These are phyloP conservation scores for Monosporascus ibericus DNA, from an alignment of 2,329 filamentous ascomycete genomes.

Conservation along the genomic window DNA sequence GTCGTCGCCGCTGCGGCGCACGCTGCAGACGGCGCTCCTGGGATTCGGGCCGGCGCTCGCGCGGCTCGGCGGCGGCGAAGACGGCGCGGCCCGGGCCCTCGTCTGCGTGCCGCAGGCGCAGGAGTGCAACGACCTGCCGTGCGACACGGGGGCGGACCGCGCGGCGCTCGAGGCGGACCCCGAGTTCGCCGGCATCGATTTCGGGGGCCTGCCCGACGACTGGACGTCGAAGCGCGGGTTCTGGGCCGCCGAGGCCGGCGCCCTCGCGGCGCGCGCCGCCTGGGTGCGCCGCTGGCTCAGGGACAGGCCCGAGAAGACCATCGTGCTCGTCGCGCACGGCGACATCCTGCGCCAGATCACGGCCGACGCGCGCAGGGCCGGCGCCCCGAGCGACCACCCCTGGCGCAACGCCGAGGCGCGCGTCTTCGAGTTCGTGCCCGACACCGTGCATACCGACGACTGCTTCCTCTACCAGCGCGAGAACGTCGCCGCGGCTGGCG, in stretches of 20 bases:
- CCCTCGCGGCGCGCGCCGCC: slow-evolving; percentile 16
- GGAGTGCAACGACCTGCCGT: slow-evolving; percentile 21
- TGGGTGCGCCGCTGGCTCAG: slow-evolving; percentile 20
- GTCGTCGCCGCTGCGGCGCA: slow-evolving; percentile 26
- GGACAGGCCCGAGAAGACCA: slow-evolving; percentile 18
- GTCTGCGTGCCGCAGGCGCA: slow-evolving; percentile 24
- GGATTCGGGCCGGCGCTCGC: slow-evolving; percentile 18
- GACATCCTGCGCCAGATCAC: slow-evolving; percentile 19
- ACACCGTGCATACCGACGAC: slow-evolving; percentile 14
- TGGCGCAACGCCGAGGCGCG: slow-evolving; percentile 19
- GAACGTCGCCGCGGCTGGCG: slow-evolving; percentile 14
- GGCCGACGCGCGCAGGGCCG: slow-evolving; percentile 1
- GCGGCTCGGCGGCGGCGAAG: slow-evolving; percentile 9
- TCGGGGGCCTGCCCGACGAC: slow-evolving; percentile 15
- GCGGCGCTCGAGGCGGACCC: slow-evolving; percentile 18
- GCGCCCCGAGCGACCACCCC: slow-evolving; percentile 4
- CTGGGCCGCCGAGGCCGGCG: slow-evolving; percentile 12
- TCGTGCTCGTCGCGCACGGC: slow-evolving; percentile 25
- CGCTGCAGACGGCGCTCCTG: slow-evolving; percentile 26
- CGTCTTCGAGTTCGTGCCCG: slow-evolving; percentile 16
- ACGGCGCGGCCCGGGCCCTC: slow-evolving; percentile 6
- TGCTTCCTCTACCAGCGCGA: slow-evolving; percentile 16
- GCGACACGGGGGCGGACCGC: slow-evolving; percentile 25
- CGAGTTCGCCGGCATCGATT: slow-evolving; percentile 19
- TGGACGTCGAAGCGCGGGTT: slow-evolving; percentile 24